Base-by-base conservation (phyloP, 169 alveolate genomes). In the Babesia divergens region DNA sequence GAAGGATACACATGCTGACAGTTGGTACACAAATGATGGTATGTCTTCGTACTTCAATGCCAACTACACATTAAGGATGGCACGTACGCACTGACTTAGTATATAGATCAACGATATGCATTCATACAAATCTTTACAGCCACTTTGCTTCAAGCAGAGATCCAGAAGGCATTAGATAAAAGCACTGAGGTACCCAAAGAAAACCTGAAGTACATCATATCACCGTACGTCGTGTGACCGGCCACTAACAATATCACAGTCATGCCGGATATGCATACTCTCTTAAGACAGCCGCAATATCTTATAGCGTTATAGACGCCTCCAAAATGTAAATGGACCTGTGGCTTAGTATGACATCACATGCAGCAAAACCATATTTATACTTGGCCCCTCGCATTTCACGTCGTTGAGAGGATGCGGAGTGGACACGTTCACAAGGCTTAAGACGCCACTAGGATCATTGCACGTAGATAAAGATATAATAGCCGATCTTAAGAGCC, bases 301-400 rank as follows among this genome's bases (percentile, higher is more conserved):
- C 96, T 8, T 96, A 93, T 71, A 64, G 84, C 24, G 82, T 92
- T 50, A 84, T 94, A 20, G 74, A 89, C 51, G 87, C 94, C 35
- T 35, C 71, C 26, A 72, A 84, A 34, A 81, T 87, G 89, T 82
- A 69, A 62, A 79, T 35, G 14, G 28, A 4, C 31, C 22, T 16
- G 5, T 28, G 11, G 22, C 58, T 29, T 28, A 40, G 26, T n/a
- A 5, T 47, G n/a, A 20, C 14, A n/a, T 8, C 14, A 37, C 37
- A 40, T 43, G 51, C 76, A 91, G 93, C 38, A 74, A 76, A 64
- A 86, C 95, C 54, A 94, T 94, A 0, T 94, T 96, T 84, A 68
- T 96, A 9, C 88, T 94, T 14, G 99, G 99, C 3, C 99, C 99
- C 3, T 93, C 97, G 56, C 99, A 96, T 85, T 94, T 94, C 67